Percentiles rank a stretch among this genome's conserved stretches.
phyloP scores from a whole-genome alignment of 2,329 filamentous ascomycete genomes.

The Colletotrichum sp. region DNA sequence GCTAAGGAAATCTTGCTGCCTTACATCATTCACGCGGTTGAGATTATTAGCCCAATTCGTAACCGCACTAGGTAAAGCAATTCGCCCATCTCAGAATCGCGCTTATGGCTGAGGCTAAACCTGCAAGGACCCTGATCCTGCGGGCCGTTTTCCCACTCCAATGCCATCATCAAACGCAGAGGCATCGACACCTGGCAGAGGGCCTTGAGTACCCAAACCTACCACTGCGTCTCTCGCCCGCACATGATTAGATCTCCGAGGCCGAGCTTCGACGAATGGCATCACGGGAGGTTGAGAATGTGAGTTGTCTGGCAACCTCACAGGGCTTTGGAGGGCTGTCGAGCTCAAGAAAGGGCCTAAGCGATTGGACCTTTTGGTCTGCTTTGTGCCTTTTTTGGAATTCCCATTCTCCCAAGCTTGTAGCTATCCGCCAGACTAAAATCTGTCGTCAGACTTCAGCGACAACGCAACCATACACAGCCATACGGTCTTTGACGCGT shows the following conservation, averaged over 20 bases:
- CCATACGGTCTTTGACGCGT: background rate
- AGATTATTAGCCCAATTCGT: background rate
- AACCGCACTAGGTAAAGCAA: background rate
- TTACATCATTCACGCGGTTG: background rate
- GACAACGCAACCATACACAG: background rate
- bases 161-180: background rate
- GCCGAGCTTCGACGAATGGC: background rate
- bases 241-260: background rate
- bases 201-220: background rate
- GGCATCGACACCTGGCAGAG: background rate
- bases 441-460: conserved; percentile 7
- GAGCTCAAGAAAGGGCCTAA: background rate
- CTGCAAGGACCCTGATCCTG: background rate
- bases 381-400: background rate
- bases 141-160: background rate
- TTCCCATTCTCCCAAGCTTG: background rate
- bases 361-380: background rate
- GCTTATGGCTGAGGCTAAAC: background rate
- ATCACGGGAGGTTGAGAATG: background rate
- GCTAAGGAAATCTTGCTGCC: background rate
- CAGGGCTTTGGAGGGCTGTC: background rate
- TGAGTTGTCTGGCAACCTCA: background rate
- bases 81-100: background rate
- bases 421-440: background rate
- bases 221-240: background rate